phyloP scores from a whole-genome alignment of 2,329 filamentous ascomycete genomes.

The Aspergillus sp. region DNA sequence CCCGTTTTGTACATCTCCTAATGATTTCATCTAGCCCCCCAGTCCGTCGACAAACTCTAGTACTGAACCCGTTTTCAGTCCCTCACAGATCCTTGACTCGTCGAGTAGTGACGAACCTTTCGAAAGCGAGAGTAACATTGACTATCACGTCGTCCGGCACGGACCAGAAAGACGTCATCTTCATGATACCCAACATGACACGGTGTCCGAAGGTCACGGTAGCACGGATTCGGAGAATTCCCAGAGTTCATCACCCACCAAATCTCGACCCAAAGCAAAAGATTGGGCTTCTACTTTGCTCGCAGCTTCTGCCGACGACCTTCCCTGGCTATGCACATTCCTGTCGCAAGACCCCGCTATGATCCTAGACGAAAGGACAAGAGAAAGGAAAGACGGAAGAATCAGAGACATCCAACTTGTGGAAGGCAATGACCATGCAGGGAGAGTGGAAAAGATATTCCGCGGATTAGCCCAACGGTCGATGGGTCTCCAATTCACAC shows the following conservation, averaged over 20 bases:
- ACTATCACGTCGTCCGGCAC: neutral
- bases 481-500: neutral
- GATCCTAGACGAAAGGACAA: neutral
- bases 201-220: neutral
- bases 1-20: neutral
- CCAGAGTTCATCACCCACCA: neutral
- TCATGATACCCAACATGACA: neutral
- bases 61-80: neutral
- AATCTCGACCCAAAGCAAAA: neutral
- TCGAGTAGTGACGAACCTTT: neutral
- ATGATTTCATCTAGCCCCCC: neutral
- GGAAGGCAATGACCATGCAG: neutral
- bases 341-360: neutral
- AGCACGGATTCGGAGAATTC: neutral
- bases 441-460: neutral
- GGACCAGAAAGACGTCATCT: neutral
- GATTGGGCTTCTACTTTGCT: neutral
- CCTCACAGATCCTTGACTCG: neutral
- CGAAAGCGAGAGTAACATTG: neutral
- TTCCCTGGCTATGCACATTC: neutral
- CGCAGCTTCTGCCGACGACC: neutral
- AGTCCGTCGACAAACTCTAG: neutral
- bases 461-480: neutral
- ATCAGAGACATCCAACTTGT: slow-evolving; percentile 1
- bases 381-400: neutral